phyloP scores from a whole-genome alignment of 805 yeast species.

The Sugiyamaella mastotermitis region DNA sequence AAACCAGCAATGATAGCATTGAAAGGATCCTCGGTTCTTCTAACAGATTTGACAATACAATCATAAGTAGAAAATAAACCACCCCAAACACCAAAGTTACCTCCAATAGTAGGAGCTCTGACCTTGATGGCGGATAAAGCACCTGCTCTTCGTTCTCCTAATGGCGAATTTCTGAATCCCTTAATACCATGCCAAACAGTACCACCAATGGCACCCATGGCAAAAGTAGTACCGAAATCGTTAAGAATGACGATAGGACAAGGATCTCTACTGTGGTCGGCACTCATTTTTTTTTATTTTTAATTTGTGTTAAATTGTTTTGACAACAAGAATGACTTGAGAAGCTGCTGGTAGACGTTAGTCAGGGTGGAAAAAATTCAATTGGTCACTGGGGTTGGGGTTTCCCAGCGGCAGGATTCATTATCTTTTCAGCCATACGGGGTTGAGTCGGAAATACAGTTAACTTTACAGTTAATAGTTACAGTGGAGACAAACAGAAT shows the following conservation, averaged over 20 bases:
- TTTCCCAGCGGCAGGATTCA: too few species aligned
- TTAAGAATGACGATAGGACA: slow-evolving; percentile 94
- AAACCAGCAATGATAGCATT: slow-evolving; percentile 97
- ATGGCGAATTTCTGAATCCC: slow-evolving; percentile 96
- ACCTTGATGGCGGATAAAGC: slow-evolving; percentile 87
- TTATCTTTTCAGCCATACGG: too few species aligned
- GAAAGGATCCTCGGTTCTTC: slow-evolving; percentile 98
- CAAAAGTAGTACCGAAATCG: slow-evolving; percentile 98
- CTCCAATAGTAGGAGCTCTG: slow-evolving; percentile 97
- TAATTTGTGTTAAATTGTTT: too few species aligned
- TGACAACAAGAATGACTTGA: too few species aligned
- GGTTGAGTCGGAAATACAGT: too few species aligned
- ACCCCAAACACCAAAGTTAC: slow-evolving; percentile 99
- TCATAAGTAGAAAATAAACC: slow-evolving; percentile 94
- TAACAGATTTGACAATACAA: slow-evolving; percentile 89
- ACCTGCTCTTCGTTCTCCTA: slow-evolving; percentile 89
- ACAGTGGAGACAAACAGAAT: too few species aligned
- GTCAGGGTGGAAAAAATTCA: too few species aligned
- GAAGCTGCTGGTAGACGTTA: too few species aligned
- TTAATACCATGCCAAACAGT: slow-evolving; percentile 98
- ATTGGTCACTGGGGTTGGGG: too few species aligned
- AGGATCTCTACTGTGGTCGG: slow-evolving; percentile 98
- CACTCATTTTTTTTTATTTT: too few species aligned
- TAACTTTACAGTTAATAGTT: too few species aligned
- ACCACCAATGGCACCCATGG: slow-evolving; percentile 99